phyloP scores from a whole-genome alignment of 768 basidiomycete species.

The Leccinum pellstonianum region DNA sequence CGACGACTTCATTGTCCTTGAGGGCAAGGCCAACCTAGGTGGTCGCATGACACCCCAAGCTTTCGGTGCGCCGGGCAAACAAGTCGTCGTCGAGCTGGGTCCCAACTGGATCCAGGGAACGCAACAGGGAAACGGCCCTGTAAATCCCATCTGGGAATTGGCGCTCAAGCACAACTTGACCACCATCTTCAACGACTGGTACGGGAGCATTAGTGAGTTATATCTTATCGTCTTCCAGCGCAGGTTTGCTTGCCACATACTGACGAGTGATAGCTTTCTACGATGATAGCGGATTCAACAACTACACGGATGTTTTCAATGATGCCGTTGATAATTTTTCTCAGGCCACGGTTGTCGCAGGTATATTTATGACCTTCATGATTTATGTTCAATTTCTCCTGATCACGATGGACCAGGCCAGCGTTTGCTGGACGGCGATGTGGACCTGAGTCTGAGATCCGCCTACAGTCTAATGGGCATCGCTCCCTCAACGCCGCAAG shows the following conservation, averaged over 20 bases:
- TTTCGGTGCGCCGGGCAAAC: slow-evolving; percentile 40
- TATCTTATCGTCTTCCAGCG: background rate
- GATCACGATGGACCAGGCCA: slow-evolving; percentile 9
- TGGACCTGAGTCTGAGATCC: slow-evolving; percentile 53
- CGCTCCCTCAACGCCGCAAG: slow-evolving; percentile 44
- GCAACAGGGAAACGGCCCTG: slow-evolving; percentile 45
- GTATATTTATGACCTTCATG: slow-evolving; percentile 28
- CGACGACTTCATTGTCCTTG: slow-evolving; percentile 57
- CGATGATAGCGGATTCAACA: slow-evolving; percentile 47
- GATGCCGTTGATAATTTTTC: slow-evolving; percentile 40
- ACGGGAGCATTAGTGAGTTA: slow-evolving; percentile 44
- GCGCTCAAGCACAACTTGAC: slow-evolving; percentile 54
- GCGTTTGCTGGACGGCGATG: slow-evolving; percentile 26
- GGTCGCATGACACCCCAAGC: slow-evolving; percentile 52
- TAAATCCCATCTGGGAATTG: slow-evolving; percentile 60
- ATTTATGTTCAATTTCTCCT: slow-evolving; percentile 42
- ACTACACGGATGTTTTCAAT: slow-evolving; percentile 47
- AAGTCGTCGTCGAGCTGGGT: slow-evolving; percentile 52
- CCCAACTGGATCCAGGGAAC: slow-evolving; percentile 64
- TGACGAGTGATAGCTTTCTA: slow-evolving; percentile 45
- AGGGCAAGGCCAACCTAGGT: slow-evolving; percentile 58
- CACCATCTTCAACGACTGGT: slow-evolving; percentile 45
- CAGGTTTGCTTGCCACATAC: background rate
- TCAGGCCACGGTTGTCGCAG: slow-evolving; percentile 44
- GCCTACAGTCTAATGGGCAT: slow-evolving; percentile 53